These are phyloP conservation scores for Schizothecium vesticola DNA, from an alignment of 495 filamentous ascomycete species.

Conservation along the genomic window DNA sequence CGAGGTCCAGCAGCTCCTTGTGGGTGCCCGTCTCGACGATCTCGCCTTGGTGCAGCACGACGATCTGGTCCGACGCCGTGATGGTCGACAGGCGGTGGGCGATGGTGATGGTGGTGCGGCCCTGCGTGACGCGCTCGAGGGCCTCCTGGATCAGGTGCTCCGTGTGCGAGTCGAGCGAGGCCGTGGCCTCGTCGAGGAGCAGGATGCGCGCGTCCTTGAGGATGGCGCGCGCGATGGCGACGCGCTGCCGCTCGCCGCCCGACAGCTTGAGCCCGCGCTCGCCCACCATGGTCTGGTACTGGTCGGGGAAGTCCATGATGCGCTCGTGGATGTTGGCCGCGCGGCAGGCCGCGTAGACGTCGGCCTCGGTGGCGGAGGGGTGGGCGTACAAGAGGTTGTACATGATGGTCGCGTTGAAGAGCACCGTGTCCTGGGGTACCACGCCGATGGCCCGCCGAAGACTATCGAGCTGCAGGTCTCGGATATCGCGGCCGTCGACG, in stretches of 20 bases:
- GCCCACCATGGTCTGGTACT: slow-evolving; percentile 83
- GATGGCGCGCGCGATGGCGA: slow-evolving; percentile 90
- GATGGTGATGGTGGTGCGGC: slow-evolving; percentile 57
- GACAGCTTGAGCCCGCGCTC: slow-evolving; percentile 92
- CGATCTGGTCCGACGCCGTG: slow-evolving; percentile 82
- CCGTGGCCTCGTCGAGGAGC: slow-evolving; percentile 92
- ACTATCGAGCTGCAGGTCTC: slow-evolving; percentile 78
- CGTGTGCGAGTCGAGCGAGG: slow-evolving; percentile 85
- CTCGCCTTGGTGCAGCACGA: slow-evolving; percentile 76
- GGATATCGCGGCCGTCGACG: slow-evolving; percentile 75
- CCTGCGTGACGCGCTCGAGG: slow-evolving; percentile 66
- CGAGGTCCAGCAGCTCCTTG: slow-evolving; percentile 64
- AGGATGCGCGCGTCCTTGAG: slow-evolving; percentile 90
- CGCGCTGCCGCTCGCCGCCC: slow-evolving; percentile 90
- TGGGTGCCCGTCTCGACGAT: slow-evolving; percentile 82
- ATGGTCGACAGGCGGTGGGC: slow-evolving; percentile 86
- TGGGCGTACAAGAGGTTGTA: slow-evolving; percentile 91
- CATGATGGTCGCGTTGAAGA: slow-evolving; percentile 95
- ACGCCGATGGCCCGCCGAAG: slow-evolving; percentile 80
- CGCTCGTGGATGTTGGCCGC: slow-evolving; percentile 92
- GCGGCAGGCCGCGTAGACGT: slow-evolving; percentile 77
- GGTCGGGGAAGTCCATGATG: slow-evolving; percentile 84
- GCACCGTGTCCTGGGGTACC: slow-evolving; percentile 87
- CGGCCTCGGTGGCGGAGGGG: slow-evolving; percentile 71
- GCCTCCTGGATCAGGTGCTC: slow-evolving; percentile 88